Evolutionary conservation across 2,329 filamentous ascomycete genomes (phyloP), one percentile per base, ranked within the genome.

Genomic region (Trichoderma sp.): DNA sequence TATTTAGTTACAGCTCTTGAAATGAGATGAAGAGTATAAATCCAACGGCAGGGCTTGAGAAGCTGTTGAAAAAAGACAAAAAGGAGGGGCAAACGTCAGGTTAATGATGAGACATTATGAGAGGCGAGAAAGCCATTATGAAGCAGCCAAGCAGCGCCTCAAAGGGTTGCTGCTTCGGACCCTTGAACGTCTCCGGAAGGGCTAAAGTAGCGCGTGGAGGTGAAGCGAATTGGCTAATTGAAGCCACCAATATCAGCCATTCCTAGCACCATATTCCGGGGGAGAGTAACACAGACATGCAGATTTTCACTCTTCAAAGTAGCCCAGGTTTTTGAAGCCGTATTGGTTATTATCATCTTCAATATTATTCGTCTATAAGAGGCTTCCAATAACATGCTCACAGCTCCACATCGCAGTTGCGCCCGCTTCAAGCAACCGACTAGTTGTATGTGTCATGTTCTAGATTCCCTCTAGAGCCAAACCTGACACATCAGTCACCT

Each of bases 191-290:
- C n/a, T 13, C 59, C 59, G 43, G 59, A 13, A 46, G 26, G 13
- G 59, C 59, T 52, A 61, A 61, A 26, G 13, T 61, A 61, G 59
- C 21, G 43, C n/a, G 30, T 30, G 59, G 59, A n/a, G 46, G 46
- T 11, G 46, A 49, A 49, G 10, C 46, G 21, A 49, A 24, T 10
- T 24, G 46, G 46, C 46, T 49, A 49, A 24, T 49, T 49, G 46
- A 49, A 49, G 46, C 46, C 21, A 46, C 43, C 32, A 34, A 34
- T 49, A 49, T 16, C 4, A 21, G 21, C n/a, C 46, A 24, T 24
- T 21, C n/a, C n/a, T 24, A n/a, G 46, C n/a, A 13, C 3, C 46
- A 24, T 24, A 49, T 24, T 24, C 46, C 46, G 46, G 7, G 21
- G 13, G 21, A 11, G 21, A 46, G n/a, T 49, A 14, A 8, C n/a